Evolutionary conservation across 2,329 filamentous ascomycete species (phyloP).

Genomic region (Fusarium hainanense): DNA sequence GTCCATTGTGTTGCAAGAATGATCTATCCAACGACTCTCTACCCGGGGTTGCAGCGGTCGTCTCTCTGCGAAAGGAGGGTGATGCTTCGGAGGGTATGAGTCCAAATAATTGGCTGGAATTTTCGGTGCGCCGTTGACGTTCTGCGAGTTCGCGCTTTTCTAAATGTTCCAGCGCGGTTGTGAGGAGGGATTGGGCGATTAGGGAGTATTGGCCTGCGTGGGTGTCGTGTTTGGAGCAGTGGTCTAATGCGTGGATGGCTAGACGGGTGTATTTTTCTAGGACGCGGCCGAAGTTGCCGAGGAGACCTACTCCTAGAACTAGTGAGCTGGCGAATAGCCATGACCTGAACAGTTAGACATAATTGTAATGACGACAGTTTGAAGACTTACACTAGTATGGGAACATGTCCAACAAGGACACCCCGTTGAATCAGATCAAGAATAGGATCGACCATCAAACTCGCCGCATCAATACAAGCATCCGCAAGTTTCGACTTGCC

Average conservation of each 20-base stretch:
- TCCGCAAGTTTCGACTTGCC: constrained; percentile 64
- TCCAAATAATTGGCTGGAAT: constrained; percentile 63
- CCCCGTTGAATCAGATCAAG: constrained; percentile 57
- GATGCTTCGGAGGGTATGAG: constrained; percentile 54
- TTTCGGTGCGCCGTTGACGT: constrained; percentile 59
- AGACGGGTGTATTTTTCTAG: constrained; percentile 62
- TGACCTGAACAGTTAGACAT: constrained; percentile 51
- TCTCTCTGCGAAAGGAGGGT: constrained; percentile 13
- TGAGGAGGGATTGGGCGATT: constrained; percentile 63
- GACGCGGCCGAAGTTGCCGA: constrained; percentile 63
- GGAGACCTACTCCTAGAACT: constrained; percentile 62
- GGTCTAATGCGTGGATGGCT: constrained; percentile 60
- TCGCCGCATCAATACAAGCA: constrained; percentile 66
- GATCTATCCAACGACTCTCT: constrained; percentile 46
- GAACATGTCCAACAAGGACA: constrained; percentile 58
- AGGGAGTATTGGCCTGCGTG: constrained; percentile 65
- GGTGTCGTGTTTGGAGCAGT: constrained; percentile 61
- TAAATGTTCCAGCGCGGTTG: constrained; percentile 58
- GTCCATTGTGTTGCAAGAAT: constrained; percentile 43
- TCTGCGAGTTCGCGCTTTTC: constrained; percentile 61
- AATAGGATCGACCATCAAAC: constrained; percentile 63
- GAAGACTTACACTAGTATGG: constrained; percentile 61
- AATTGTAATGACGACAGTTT: rapidly evolving
- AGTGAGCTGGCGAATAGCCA: constrained; percentile 66
- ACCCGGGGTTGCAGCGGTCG: constrained; percentile 16